Evolutionary conservation across 805 yeast species (phyloP), one percentile per base, ranked within the genome.

Genomic region (Sporopachydermia lactativora): DNA sequence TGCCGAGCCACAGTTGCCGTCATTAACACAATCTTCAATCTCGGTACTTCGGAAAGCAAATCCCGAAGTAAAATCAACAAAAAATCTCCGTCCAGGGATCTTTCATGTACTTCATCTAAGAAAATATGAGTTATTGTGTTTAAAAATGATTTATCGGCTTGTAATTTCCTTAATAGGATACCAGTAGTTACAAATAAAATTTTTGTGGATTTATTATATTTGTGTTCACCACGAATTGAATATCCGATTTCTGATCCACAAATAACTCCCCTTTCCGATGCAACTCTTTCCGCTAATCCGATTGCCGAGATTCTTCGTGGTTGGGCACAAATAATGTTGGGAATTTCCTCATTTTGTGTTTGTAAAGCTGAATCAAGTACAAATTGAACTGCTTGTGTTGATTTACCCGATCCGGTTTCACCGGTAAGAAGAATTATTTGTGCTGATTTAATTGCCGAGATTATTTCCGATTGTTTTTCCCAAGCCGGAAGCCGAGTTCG

Each of bases 321-420:
- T 58, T 89, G 97, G 0, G 96, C 86, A 59, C 96, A 86, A 1
- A 89, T 62, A 3, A 89, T 81, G 34, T 67, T 70, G 13, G 31
- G 31, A 8, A 24, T 8, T 24, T 24, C n/a, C 8, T 8, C n/a
- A 3, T 80, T 68, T 39, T 71, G 66, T 14, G 39, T 42, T 18
- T 14, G 6, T 1, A 59, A 52, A 43, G 83, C 51, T 34, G 75
- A 66, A 54, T 89, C 97, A 14, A 89, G 60, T 15, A 89, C 64
- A 49, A 86, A 89, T 55, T 89, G 98, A 4, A 85, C 95, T 3
- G 84, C 75, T 55, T 89, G 98, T 0, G 98, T 89, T 1, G 96
- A 84, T 53, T 89, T 89, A 49, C 97, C 97, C 1, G 96, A 88
- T 50, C 97, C 97, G 0, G 97, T 89, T 56, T 92, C 98, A 55